phyloP scores from a whole-genome alignment of 2,329 filamentous ascomycete species.

The Verticillium dahliae region DNA sequence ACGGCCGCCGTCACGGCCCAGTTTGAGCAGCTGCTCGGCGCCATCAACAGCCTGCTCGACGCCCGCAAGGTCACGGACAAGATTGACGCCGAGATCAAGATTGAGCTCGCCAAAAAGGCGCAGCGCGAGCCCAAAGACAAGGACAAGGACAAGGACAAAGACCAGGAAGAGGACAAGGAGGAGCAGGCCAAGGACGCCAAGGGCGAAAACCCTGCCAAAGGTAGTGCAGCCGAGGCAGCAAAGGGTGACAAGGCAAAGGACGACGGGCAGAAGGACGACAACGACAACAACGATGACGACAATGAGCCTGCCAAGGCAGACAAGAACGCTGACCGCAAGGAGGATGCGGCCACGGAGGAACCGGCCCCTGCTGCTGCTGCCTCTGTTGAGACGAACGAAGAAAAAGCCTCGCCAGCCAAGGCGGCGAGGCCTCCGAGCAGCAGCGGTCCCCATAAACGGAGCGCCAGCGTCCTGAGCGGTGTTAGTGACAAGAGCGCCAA shows the following conservation, averaged over 20 bases:
- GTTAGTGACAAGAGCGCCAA: slow-evolving; percentile 58
- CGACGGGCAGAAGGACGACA: neutral
- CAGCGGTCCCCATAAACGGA: slow-evolving; percentile 59
- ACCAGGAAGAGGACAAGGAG: slow-evolving; percentile 12
- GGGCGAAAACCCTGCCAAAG: slow-evolving; percentile 2
- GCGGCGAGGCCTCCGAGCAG: slow-evolving; percentile 31
- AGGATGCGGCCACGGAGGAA: slow-evolving; percentile 3
- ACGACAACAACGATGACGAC: neutral
- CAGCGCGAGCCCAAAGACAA: slow-evolving; percentile 37
- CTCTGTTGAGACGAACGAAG: slow-evolving; percentile 6
- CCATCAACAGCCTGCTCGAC: slow-evolving; percentile 64
- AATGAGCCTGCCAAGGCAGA: neutral
- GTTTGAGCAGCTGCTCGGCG: slow-evolving; percentile 64
- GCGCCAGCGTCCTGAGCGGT: slow-evolving; percentile 72
- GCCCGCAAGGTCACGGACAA: slow-evolving; percentile 70
- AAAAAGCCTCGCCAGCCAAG: slow-evolving; percentile 15
- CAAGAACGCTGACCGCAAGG: slow-evolving; percentile 2
- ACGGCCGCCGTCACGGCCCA: slow-evolving; percentile 64
- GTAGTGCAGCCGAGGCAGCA: neutral
- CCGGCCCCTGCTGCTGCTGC: neutral
- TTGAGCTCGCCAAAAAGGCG: slow-evolving; percentile 50
- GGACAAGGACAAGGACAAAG: neutral
- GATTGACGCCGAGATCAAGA: slow-evolving; percentile 62
- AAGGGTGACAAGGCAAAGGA: neutral
- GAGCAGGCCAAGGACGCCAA: slow-evolving; percentile 4